phyloP scores from a whole-genome alignment of 2,329 filamentous ascomycete genomes.

The Ambrosiella beaveri region DNA sequence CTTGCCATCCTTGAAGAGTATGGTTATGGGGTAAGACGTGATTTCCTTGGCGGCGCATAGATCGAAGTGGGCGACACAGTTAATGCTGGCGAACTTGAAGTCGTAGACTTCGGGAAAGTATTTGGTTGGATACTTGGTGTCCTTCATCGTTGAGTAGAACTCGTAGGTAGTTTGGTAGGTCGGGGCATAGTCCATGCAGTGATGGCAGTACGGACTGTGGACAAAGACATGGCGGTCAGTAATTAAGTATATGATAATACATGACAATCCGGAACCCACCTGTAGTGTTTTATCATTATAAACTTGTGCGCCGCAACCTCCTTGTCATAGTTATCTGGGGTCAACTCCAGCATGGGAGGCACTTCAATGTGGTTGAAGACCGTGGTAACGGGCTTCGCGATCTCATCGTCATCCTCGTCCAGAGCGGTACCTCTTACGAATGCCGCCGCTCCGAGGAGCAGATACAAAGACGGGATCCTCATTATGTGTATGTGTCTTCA shows the following conservation, averaged over 20 bases:
- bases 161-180: slow-evolving; percentile 87
- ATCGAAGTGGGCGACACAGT: slow-evolving; percentile 72
- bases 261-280: slow-evolving; percentile 27
- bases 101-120: slow-evolving; percentile 69
- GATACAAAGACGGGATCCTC: slow-evolving; percentile 27
- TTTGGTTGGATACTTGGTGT: slow-evolving; percentile 36
- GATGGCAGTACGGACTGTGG: slow-evolving; percentile 42
- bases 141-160: slow-evolving; percentile 76
- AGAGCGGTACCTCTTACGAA: slow-evolving; percentile 19
- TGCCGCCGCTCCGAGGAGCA: slow-evolving; percentile 30
- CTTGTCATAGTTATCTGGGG: slow-evolving; percentile 37
- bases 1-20: slow-evolving; percentile 65
- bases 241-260: not conserved
- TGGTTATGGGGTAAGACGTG: slow-evolving; percentile 55
- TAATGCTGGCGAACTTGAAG: slow-evolving; percentile 71
- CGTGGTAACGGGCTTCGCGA: slow-evolving; percentile 24
- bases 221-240: not conserved
- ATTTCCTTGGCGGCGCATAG: slow-evolving; percentile 55
- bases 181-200: slow-evolving; percentile 67
- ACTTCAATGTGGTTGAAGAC: slow-evolving; percentile 50
- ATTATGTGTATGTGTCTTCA: slow-evolving; percentile 18
- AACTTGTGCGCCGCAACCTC: slow-evolving; percentile 37
- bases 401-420: slow-evolving; percentile 19
- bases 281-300: slow-evolving; percentile 47
- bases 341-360: slow-evolving; percentile 46